Conservation (phyloP, 2,329 filamentous ascomycete genomes). For the Paecilomyces formosus region DNA sequence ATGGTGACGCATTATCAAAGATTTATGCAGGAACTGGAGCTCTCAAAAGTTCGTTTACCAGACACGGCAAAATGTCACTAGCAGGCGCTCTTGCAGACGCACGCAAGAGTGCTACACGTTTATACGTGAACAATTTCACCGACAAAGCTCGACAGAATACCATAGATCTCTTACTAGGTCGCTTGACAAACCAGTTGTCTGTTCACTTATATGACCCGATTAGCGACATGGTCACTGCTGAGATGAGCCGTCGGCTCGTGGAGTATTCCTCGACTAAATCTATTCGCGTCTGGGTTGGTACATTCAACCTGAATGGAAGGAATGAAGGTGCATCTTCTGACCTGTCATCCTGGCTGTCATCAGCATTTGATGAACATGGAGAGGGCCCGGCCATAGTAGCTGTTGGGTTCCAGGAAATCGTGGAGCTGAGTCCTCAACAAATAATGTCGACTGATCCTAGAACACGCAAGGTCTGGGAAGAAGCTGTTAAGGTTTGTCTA, state of each 20-base stretch:
- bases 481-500: constrained; percentile 66
- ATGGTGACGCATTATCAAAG: constrained; percentile 85
- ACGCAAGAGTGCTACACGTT: constrained; percentile 83
- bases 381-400: constrained; percentile 76
- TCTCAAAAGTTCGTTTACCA: constrained; percentile 89
- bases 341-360: constrained; percentile 75
- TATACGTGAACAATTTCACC: constrained; percentile 97
- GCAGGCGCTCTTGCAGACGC: constrained; percentile 92
- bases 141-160: constrained; percentile 90
- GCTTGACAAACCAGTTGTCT: constrained; percentile 71
- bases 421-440: constrained; percentile 94
- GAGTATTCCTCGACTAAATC: constrained; percentile 70
- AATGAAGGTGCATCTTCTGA: constrained; percentile 71
- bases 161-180: constrained; percentile 85
- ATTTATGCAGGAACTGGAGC: constrained; percentile 97
- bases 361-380: constrained; percentile 47
- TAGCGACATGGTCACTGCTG: constrained; percentile 77
- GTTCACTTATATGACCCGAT: constrained; percentile 90
- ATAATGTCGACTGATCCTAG: constrained; percentile 98
- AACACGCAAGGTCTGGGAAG: constrained; percentile 78
- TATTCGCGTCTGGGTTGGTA: constrained; percentile 78
- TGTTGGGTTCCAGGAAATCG: constrained; percentile 94
- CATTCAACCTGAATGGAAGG: constrained; percentile 90
- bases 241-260: constrained; percentile 56
- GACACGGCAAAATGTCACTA: constrained; percentile 90